phyloP scores from a whole-genome alignment of 202 grass and related monocot species.

The Zoysia matrella region DNA sequence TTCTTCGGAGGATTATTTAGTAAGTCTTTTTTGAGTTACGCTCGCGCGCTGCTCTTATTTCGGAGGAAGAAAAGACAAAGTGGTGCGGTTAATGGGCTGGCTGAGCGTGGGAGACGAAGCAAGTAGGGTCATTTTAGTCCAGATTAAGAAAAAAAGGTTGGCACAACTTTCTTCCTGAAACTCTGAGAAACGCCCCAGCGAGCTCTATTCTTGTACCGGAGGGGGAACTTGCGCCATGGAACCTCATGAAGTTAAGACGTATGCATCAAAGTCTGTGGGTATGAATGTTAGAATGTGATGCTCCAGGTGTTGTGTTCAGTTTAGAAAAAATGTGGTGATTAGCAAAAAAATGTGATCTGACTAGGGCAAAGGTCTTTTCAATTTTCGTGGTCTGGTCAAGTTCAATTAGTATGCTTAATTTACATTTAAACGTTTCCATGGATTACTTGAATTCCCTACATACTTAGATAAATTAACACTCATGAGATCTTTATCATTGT shows the following conservation, averaged over 20 bases:
- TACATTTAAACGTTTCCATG: not conserved
- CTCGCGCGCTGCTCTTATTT: too few relatives aligned
- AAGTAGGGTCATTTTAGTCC: too few relatives aligned
- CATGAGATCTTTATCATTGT: not conserved
- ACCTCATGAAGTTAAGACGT: not conserved
- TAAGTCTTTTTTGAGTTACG: too few relatives aligned
- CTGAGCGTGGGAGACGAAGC: too few relatives aligned
- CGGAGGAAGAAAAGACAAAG: too few relatives aligned
- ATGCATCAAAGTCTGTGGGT: conserved; percentile 9
- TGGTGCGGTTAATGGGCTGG: too few relatives aligned
- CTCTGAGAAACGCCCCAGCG: too few relatives aligned
- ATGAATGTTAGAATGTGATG: not conserved
- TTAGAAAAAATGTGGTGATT: conserved; percentile 12
- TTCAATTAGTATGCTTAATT: not conserved
- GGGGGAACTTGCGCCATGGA: not conserved
- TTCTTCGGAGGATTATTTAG: too few relatives aligned
- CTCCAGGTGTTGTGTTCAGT: not conserved
- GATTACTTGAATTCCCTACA: conserved; percentile 2
- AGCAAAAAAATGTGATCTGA: not conserved
- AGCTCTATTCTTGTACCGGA: too few relatives aligned
- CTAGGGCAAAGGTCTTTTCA: not conserved
- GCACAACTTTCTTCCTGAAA: too few relatives aligned
- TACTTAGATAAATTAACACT: not conserved
- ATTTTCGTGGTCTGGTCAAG: not conserved
- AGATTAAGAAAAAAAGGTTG: too few relatives aligned